Evolutionary conservation across 1,284 basidiomycete genomes (phyloP), one percentile per base, ranked within the genome.

Genomic region (Papiliotrema flavescens): DNA sequence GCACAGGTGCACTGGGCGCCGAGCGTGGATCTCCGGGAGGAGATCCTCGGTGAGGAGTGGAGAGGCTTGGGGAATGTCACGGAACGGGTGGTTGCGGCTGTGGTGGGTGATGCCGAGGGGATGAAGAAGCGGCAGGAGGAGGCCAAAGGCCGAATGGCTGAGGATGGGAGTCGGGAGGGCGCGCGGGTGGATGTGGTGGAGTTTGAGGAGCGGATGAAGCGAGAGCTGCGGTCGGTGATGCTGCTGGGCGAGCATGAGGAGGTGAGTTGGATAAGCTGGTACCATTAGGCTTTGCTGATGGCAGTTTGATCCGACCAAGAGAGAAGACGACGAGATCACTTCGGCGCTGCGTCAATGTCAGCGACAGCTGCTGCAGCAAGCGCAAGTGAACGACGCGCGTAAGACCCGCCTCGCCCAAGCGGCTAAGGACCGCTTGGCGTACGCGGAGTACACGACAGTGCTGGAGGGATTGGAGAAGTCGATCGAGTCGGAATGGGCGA

Each of bases 301-400:
- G 6, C 63, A 92, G 88, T 86, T 87, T 53, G 86, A 92, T 70
- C 88, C 84, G 64, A 79, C 84, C 1, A 81, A 84, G 44, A 84
- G 86, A 49, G 87, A 91, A 42, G 94, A 97, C 67, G 94, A 98
- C 74, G 92, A 94, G 48, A 89, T 98, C 55, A 88, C 92, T 2
- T 86, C 88, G 2, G 88, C 91, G 1, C 82, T 98, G 2, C 87
- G 95, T 1, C 85, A 89, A 56, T 89, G 90, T 28, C 94, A 98
- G 73, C 79, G 82, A n/a, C 84, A 89, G 61, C 81, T 98, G 3
- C 83, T 86, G 5, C 79, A 79, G 6, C 89, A 96, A 52, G 80
- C 88, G 1, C 81, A 85, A 8, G 81, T 85, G 56, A 98, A 98
- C 79, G 90, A 90, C 65, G 82, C 84, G 13, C 87, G 94, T 23